These are phyloP conservation scores for Stylonectria norvegica DNA, from an alignment of 2,329 filamentous ascomycete genomes.

Conservation along the genomic window DNA sequence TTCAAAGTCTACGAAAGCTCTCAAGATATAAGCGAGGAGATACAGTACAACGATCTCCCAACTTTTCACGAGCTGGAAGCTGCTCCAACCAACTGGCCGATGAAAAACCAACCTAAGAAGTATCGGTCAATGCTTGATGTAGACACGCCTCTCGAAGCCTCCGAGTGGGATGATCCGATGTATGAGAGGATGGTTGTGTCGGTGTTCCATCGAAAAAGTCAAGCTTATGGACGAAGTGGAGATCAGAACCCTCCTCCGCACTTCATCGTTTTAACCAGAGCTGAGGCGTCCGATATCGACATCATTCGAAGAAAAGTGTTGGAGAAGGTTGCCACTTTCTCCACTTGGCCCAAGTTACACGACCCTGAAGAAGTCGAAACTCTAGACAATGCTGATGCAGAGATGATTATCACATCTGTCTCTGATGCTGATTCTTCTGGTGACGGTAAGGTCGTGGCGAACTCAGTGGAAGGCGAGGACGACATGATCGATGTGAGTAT, in stretches of 20 bases:
- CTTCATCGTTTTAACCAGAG: conserved; percentile 71
- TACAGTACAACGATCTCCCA: conserved; percentile 61
- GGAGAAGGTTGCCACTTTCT: conserved; percentile 70
- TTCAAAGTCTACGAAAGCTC: conserved; percentile 81
- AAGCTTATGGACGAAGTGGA: conserved; percentile 28
- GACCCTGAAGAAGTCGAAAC: conserved; percentile 44
- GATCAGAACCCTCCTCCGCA: conserved; percentile 49
- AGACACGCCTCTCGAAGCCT: conserved; percentile 39
- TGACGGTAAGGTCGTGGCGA: conserved; percentile 68
- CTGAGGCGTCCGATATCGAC: conserved; percentile 67
- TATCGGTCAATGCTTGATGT: conserved; percentile 50
- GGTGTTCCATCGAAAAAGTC: conserved; percentile 57
- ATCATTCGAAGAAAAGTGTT: conserved; percentile 77
- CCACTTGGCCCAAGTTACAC: conserved; percentile 63
- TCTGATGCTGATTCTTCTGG: conserved; percentile 64
- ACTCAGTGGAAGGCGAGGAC: conserved; percentile 83
- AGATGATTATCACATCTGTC: conserved; percentile 63
- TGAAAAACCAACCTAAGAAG: conserved; percentile 45
- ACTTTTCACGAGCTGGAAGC: conserved; percentile 75
- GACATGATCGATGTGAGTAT: conserved; percentile 88
- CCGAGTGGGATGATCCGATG: conserved; percentile 58
- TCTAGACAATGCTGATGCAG: conserved; percentile 60
- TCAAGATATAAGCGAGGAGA: conserved; percentile 66
- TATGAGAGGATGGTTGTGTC: conserved; percentile 69
- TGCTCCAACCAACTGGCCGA: conserved; percentile 73